Conservation (phyloP, 164 flowering plant species). For the Nelumbo lutea region DNA sequence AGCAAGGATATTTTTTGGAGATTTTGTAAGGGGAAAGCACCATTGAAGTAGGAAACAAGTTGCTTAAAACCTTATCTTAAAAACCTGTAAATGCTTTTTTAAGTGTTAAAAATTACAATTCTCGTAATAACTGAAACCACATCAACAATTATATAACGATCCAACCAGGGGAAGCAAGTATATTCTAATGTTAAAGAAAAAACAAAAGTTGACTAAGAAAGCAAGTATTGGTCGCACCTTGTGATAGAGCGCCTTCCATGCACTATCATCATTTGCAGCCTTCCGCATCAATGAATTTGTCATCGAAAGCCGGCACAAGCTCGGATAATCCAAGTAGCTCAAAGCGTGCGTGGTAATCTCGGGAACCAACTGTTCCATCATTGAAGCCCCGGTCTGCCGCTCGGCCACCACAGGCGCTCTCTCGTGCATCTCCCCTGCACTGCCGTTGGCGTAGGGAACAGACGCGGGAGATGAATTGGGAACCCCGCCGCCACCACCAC, state of each 20-base stretch:
- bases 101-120: background rate
- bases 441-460: conserved; percentile 28
- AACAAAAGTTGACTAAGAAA: background rate
- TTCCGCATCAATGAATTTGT: conserved; percentile 89
- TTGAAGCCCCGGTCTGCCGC: conserved; percentile 62
- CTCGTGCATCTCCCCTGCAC: conserved; percentile 21
- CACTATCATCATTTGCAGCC: conserved; percentile 96
- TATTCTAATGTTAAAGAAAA: background rate
- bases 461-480: background rate
- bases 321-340: conserved; percentile 93
- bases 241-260: conserved; percentile 96
- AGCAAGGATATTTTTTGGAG: too few species aligned
- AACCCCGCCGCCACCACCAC: conserved; percentile 9
- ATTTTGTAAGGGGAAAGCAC: background rate
- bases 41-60: background rate
- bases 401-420: conserved; percentile 24
- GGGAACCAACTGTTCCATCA: conserved; percentile 99
- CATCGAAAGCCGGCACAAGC: conserved; percentile 94
- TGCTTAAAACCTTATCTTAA: background rate
- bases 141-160: background rate
- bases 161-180: background rate
- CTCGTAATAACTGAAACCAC: background rate
- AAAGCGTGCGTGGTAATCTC: conserved; percentile 93
- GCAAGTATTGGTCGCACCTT: conserved; percentile 41
- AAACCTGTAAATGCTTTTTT: background rate